Percentiles rank a stretch among this genome's conserved stretches.
Conservation (phyloP, 176 grass and related monocot species). For the Phyllostachys edulis region DNA sequence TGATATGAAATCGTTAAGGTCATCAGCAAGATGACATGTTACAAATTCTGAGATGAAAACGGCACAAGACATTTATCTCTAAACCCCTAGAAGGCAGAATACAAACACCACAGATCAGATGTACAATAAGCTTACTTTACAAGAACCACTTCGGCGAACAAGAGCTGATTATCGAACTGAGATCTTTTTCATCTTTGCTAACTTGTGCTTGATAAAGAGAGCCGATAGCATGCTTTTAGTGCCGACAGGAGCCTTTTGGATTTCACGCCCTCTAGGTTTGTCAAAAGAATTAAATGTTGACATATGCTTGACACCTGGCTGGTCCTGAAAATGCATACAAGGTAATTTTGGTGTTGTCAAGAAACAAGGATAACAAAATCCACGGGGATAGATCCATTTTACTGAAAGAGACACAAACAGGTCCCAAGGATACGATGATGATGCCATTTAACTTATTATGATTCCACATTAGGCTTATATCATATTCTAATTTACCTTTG, state of each 20-base stretch:
- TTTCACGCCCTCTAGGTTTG: slow-evolving; percentile 56
- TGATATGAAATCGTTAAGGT: slow-evolving; percentile 13
- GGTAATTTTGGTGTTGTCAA: background rate
- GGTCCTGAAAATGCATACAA: slow-evolving; percentile 52
- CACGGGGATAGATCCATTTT: background rate
- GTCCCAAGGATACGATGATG: too few species aligned
- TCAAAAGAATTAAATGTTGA: slow-evolving; percentile 55
- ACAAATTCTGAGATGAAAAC: slow-evolving; percentile 2
- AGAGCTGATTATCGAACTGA: slow-evolving; percentile 37
- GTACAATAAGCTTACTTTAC: slow-evolving; percentile 31
- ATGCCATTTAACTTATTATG: background rate
- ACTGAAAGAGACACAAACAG: background rate
- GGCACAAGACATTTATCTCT: background rate
- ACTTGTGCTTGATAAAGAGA: slow-evolving; percentile 79
- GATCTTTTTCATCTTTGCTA: slow-evolving; percentile 61
- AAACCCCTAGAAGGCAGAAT: slow-evolving; percentile 8
- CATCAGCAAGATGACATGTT: slow-evolving; percentile 27
- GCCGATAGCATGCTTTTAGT: slow-evolving; percentile 68
- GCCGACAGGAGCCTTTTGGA: slow-evolving; percentile 56
- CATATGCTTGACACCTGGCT: slow-evolving; percentile 36
- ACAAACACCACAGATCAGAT: background rate
- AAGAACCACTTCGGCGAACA: background rate
- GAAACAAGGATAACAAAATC: background rate
- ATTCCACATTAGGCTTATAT: background rate
- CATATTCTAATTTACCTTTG: slow-evolving; percentile 40